phyloP scores from a whole-genome alignment of 2,329 filamentous ascomycete species.

The Ophiosphaerella korrae region DNA sequence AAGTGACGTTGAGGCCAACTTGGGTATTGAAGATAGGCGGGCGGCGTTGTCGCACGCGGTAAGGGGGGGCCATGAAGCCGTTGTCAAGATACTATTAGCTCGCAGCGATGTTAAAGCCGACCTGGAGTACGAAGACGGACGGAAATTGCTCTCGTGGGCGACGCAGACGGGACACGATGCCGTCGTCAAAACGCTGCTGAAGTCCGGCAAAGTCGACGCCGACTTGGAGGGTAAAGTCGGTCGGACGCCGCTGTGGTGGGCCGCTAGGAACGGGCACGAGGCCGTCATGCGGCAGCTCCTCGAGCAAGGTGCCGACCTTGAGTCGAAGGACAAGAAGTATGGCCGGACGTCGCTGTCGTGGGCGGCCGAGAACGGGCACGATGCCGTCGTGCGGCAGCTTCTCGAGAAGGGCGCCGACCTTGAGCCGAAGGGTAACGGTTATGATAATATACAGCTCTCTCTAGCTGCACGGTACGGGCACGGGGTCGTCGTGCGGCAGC shows the following conservation, averaged over 20 bases:
- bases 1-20: not conserved
- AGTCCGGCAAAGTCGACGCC: not conserved
- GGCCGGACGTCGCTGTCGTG: conserved; percentile 2
- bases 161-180: not conserved
- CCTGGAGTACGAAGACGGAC: not conserved
- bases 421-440: too few species aligned
- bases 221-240: too few species aligned
- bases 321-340: not conserved
- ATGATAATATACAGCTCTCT: too few species aligned
- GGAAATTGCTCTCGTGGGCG: not conserved
- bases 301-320: conserved; percentile 2
- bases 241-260: too few species aligned
- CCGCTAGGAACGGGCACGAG: too few species aligned
- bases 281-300: too few species aligned
- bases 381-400: too few species aligned
- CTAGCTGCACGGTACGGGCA: too few species aligned
- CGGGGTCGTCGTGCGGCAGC: too few species aligned
- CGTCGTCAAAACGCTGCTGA: not conserved
- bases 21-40: not conserved
- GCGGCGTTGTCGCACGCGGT: not conserved
- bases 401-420: too few species aligned
- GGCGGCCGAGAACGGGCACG: not conserved
- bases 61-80: not conserved
- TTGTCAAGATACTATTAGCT: not conserved
- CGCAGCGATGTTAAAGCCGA: not conserved